Base-by-base conservation (phyloP, 108 stramenopile genomes). In the Craspedostauros australis region DNA sequence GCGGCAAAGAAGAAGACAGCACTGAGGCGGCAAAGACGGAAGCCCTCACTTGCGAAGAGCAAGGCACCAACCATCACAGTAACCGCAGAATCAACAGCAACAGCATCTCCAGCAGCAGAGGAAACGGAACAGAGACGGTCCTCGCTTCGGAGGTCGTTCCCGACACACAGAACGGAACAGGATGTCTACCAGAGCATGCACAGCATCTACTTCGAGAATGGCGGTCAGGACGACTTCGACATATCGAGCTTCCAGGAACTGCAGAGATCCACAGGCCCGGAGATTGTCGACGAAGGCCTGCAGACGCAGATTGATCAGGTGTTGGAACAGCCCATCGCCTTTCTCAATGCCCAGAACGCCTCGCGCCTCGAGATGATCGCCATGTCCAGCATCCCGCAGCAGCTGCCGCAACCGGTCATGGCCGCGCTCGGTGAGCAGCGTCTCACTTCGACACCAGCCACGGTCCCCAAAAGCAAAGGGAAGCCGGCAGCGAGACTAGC, bases 381-480 rank as follows among this genome's bases (percentile, higher is more conserved):
- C 69, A 79, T 79, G 78, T 37, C 51, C 5, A 61, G 53, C 29
- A 58, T 79, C 24, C 73, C 73, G 6, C 47, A 68, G 37, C 78
- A 79, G 32, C 47, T 79, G 5, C 78, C 78, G 3, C 41, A 51
- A 20, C 62, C 60, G 9, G 73, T 71, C 36, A 47, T 74, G 6
- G 33, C 62, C 19, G 77, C 72, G 9, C 42, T 74, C 7, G 27
- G 34, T 9, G 4, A 56, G 9, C 23, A 27, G 16, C 33, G 50
- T 18, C n/a, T n/a, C n/a, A n/a, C n/a, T n/a, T n/a, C 3, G 5
- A 2, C 2, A 16, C 4, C 3, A 26, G 4, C 46, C 29, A 15
- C 2, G 18, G 18, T 19, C n/a, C n/a, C n/a, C n/a, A 49, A 57
- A 50, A 47, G 16, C 15, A 49, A 25, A 38, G 22, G 19, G 2